A percentile compares a stretch with the other conserved stretches of the same genome.
These are phyloP conservation scores for Pseudocercospora eumusae DNA, from an alignment of 2,329 filamentous ascomycete genomes.

Conservation along the genomic window DNA sequence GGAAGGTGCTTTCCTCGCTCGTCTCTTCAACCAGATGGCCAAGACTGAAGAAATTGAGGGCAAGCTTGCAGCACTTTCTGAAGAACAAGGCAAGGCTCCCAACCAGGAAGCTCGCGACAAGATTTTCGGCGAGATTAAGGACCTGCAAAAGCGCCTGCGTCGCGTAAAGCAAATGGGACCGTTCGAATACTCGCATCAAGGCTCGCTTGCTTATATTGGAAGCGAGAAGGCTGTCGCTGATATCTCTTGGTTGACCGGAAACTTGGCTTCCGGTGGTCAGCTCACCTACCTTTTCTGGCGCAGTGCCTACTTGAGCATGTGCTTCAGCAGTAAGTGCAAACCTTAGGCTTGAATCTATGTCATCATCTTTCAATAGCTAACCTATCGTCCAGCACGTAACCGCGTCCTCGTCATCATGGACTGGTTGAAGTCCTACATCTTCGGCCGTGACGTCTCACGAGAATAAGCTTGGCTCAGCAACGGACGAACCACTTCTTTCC, in stretches of 20 bases:
- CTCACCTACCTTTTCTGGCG: slow-evolving; percentile 98
- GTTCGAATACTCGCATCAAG: slow-evolving; percentile 98
- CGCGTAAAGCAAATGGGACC: slow-evolving; percentile 93
- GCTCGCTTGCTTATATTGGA: slow-evolving; percentile 94
- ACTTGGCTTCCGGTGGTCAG: slow-evolving; percentile 82
- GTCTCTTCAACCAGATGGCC: slow-evolving; percentile 98
- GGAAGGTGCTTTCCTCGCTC: slow-evolving; percentile 91
- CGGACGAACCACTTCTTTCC: not conserved
- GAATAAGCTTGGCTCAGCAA: slow-evolving; percentile 53
- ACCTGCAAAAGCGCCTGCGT: slow-evolving; percentile 80
- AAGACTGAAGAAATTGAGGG: slow-evolving; percentile 82
- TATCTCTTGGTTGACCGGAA: slow-evolving; percentile 95
- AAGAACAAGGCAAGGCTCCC: slow-evolving; percentile 63
- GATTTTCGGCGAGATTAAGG: slow-evolving; percentile 75
- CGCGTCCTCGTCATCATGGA: slow-evolving; percentile 88
- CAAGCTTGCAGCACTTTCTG: slow-evolving; percentile 69
- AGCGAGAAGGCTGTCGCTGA: slow-evolving; percentile 97
- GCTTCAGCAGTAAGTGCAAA: slow-evolving; percentile 73
- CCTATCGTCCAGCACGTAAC: slow-evolving; percentile 64
- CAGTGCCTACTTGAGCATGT: slow-evolving; percentile 98
- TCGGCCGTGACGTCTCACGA: slow-evolving; percentile 89
- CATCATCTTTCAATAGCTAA: not conserved
- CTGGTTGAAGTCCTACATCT: slow-evolving; percentile 96
- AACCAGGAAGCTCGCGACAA: slow-evolving; percentile 60
- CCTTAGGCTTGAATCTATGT: not conserved